Percentiles rank a stretch among this genome's conserved stretches.
phyloP scores from a whole-genome alignment of 2,329 filamentous ascomycete species.

The Botryosphaeria agaves region DNA sequence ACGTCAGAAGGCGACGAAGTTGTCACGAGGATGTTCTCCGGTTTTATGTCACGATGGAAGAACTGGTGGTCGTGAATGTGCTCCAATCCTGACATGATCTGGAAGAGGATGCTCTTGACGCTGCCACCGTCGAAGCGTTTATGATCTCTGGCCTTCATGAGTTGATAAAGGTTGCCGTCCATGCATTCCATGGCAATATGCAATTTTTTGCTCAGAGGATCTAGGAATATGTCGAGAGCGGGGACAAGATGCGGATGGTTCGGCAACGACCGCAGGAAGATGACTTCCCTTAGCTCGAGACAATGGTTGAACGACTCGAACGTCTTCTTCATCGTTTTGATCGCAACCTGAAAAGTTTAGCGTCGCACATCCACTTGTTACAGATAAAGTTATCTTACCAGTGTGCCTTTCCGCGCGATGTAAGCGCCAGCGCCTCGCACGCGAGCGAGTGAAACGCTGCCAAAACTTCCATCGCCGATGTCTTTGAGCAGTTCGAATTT shows the following conservation, averaged over 20 bases:
- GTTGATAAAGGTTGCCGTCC: constrained; percentile 96
- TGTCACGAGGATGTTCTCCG: constrained; percentile 94
- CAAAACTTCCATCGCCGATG: constrained; percentile 97
- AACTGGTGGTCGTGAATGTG: constrained; percentile 96
- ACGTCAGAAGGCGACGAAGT: constrained; percentile 73
- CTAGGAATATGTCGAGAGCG: constrained; percentile 92
- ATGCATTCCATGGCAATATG: constrained; percentile 99
- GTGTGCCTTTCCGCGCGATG: constrained; percentile 74
- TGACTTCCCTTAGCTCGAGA: constrained; percentile 86
- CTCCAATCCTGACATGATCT: constrained; percentile 90
- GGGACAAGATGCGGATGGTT: constrained; percentile 87
- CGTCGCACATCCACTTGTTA: neutral
- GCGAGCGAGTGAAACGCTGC: constrained; percentile 81
- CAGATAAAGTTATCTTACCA: constrained; percentile 44
- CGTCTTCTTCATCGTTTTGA: constrained; percentile 99
- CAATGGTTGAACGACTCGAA: constrained; percentile 87
- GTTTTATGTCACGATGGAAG: constrained; percentile 98
- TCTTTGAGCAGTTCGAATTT: constrained; percentile 95
- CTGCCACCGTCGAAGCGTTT: constrained; percentile 78
- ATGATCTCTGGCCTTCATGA: constrained; percentile 97
- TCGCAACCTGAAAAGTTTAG: constrained; percentile 54
- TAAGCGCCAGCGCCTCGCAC: constrained; percentile 80
- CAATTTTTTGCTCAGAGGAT: constrained; percentile 87
- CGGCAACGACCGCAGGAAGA: constrained; percentile 83
- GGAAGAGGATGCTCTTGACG: constrained; percentile 94